A percentile compares a stretch with the other conserved stretches of the same genome.
Evolutionary conservation across 2,329 filamentous ascomycete genomes (phyloP).

Genomic region (Phialocephala sp.): DNA sequence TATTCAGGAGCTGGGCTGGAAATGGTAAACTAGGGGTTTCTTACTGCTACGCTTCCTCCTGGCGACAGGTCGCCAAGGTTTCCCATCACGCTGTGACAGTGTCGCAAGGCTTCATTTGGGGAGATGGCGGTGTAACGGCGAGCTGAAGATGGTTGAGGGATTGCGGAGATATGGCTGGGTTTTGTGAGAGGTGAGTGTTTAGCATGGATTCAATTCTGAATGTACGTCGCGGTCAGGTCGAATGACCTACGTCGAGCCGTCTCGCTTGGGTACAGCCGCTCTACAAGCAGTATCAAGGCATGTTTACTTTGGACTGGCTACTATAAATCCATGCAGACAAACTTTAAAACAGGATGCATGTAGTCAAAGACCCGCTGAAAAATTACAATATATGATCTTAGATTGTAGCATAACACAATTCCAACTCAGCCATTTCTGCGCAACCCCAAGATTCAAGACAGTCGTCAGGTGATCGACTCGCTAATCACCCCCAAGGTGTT

Average conservation of each 20-base stretch:
- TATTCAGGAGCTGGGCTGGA: slow-evolving; percentile 9
- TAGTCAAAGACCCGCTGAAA: not conserved
- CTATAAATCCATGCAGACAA: slow-evolving; percentile 6
- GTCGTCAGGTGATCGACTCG: slow-evolving; percentile 29
- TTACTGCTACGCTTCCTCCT: slow-evolving; percentile 76
- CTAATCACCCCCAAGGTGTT: slow-evolving; percentile 20
- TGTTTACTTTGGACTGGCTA: slow-evolving; percentile 6
- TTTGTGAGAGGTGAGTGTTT: slow-evolving; percentile 9
- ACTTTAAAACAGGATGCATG: not conserved
- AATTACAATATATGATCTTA: not conserved
- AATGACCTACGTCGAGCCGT: slow-evolving; percentile 14
- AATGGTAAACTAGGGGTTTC: slow-evolving; percentile 41
- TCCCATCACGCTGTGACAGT: slow-evolving; percentile 59
- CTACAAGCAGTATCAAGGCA: slow-evolving; percentile 9
- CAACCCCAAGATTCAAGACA: slow-evolving; percentile 7
- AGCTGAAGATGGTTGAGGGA: slow-evolving; percentile 12
- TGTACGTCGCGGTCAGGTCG: slow-evolving; percentile 23
- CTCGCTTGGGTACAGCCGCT: slow-evolving; percentile 12
- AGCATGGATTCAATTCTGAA: not conserved
- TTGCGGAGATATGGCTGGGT: slow-evolving; percentile 6
- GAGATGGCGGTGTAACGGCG: slow-evolving; percentile 21
- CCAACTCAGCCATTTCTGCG: not conserved
- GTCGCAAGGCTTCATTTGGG: slow-evolving; percentile 42
- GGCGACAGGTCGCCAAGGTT: slow-evolving; percentile 78
- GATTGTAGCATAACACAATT: not conserved